Evolutionary conservation across 352 stramenopile species (phyloP).

Genomic region (Pythium dissimile): DNA sequence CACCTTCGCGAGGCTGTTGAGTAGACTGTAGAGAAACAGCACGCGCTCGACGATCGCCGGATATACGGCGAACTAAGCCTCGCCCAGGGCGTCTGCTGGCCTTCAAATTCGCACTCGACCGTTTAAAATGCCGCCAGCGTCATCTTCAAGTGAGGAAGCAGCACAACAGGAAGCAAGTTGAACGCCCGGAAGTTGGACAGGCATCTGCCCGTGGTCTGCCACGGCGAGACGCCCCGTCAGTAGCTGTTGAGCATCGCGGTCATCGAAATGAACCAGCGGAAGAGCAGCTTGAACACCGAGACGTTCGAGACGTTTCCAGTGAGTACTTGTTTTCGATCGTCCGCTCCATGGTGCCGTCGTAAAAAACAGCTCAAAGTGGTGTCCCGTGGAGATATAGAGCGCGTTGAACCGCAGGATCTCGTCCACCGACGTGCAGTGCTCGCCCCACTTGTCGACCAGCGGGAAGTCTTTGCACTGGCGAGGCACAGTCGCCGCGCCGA

Average conservation of each 20-base stretch:
- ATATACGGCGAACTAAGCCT: slow-evolving; percentile 39
- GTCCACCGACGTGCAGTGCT: background rate
- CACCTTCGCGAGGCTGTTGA: slow-evolving; percentile 29
- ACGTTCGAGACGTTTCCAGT: slow-evolving; percentile 32
- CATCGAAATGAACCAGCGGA: slow-evolving; percentile 31
- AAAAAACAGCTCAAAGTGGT: slow-evolving; percentile 26
- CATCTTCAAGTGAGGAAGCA: slow-evolving; percentile 24
- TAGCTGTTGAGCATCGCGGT: slow-evolving; percentile 12
- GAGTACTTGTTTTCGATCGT: slow-evolving; percentile 25
- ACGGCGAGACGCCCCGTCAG: background rate
- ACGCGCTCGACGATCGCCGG: slow-evolving; percentile 25
- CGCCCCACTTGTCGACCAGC: slow-evolving; percentile 12
- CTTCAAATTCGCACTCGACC: slow-evolving; percentile 33
- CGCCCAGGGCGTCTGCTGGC: slow-evolving; percentile 24
- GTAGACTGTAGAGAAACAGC: slow-evolving; percentile 30
- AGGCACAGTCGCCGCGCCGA: background rate
- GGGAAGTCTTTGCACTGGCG: slow-evolving; percentile 9
- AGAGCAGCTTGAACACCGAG: slow-evolving; percentile 23
- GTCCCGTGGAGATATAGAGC: slow-evolving; percentile 21
- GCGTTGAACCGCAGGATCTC: background rate
- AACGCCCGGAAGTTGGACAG: slow-evolving; percentile 19
- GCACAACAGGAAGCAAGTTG: slow-evolving; percentile 16
- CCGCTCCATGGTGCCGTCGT: background rate
- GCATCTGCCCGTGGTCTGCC: slow-evolving; percentile 16
- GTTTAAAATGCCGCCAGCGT: slow-evolving; percentile 25